Evolutionary conservation across 2,329 filamentous ascomycete species (phyloP), one percentile per base, ranked within the genome.

Genomic region (Diatrype stigma): DNA sequence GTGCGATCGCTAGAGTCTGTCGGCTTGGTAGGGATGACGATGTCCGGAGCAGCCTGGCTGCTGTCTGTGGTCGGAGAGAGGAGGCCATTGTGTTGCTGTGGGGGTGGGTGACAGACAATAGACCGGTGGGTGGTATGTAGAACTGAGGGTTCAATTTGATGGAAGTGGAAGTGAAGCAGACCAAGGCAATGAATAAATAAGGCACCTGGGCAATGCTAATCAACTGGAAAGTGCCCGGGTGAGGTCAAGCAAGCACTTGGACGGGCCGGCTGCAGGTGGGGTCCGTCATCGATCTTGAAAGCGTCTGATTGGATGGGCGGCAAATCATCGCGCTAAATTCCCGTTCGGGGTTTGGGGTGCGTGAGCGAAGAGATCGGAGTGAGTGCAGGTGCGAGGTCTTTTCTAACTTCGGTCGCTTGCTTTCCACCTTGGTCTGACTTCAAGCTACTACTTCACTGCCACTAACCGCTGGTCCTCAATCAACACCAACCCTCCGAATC

Each of bases 21-120:
- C 70, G 53, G 56, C 53, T 58, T 28, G 60, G 51, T 19, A 57
- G 64, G 47, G 71, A 60, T 47, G 66, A 61, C 35, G 74, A 72
- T 57, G 66, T 72, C 64, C 77, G 75, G 59, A 85, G 70, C 60
- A 85, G 66, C 54, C 75, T 74, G 49, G 73, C 73, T 46, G 78
- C 74, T 55, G 74, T 71, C 53, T 76, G 77, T 42, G 79, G 72
- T 72, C 86, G 79, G 67, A 90, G 73, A 7, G 30, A 7, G 55
- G 87, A 78, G 59, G 85, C 82, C 87, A 90, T 90, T 59, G 63
- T 74, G 67, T 37, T 59, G 47, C 17, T 37, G 46, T 42, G 32
- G 45, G 46, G 32, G 19, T n/a, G 28, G 40, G 34, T 46, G 38
- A 28, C 26, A 46, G 51, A 47, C 48, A 42, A 17, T 6, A 23